Percentiles rank a stretch among this genome's conserved stretches.
Evolutionary conservation across 208 protist species (phyloP).

Genomic region (Trypanosoma avium): DNA sequence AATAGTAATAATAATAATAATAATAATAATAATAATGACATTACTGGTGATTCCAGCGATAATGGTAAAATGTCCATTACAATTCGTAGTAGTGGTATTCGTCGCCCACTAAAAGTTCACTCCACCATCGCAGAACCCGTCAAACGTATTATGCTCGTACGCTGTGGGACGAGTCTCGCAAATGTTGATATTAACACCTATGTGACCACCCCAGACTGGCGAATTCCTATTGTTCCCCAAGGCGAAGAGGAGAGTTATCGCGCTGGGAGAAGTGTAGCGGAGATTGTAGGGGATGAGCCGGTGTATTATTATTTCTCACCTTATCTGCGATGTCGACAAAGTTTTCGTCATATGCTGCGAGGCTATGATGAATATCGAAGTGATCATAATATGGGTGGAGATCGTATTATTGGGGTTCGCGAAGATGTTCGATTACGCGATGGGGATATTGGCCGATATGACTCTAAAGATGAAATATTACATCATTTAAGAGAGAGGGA

Average conservation of each 20-base stretch:
- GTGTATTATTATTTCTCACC: conserved; percentile 92
- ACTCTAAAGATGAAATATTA: conserved; percentile 54
- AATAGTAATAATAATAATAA: no score
- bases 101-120: conserved; percentile 7
- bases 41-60: no score
- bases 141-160: conserved; percentile 89
- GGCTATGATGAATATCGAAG: conserved; percentile 58
- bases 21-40: no score
- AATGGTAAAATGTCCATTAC: conserved; percentile 55
- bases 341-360: conserved; percentile 68
- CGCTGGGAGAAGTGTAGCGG: conserved; percentile 68
- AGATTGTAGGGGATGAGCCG: conserved; percentile 71
- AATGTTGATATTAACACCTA: conserved; percentile 71
- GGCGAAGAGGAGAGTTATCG: conserved; percentile 65
- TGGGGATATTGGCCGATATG: conserved; percentile 93
- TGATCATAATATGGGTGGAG: conserved; percentile 28
- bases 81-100: conserved; percentile 41
- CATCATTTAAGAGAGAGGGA: conserved; percentile 70
- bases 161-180: conserved; percentile 75
- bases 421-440: conserved; percentile 92
- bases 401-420: conserved; percentile 70
- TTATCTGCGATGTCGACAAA: conserved; percentile 83
- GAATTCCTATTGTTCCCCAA: conserved; percentile 78
- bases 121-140: conserved; percentile 63
- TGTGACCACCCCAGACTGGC: conserved; percentile 85